phyloP scores from a whole-genome alignment of 257 asterid species.

The Fraxinus pennsylvanica region DNA sequence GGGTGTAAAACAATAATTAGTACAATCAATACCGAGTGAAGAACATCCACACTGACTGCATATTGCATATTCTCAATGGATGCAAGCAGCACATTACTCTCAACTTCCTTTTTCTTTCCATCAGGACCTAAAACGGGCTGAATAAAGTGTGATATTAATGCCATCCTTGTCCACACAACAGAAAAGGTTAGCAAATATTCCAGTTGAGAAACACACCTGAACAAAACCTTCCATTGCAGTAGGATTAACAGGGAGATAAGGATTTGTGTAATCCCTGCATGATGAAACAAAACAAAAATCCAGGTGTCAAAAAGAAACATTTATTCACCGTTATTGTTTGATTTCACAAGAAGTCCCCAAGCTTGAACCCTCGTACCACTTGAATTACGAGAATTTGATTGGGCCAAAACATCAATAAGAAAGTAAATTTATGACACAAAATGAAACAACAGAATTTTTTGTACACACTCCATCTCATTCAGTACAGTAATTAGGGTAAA shows the following conservation, averaged over 20 bases:
- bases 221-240: slow-evolving; percentile 73
- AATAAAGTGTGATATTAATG: slow-evolving; percentile 29
- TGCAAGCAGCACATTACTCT: slow-evolving; percentile 83
- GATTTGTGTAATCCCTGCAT: slow-evolving; percentile 84
- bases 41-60: slow-evolving; percentile 73
- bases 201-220: slow-evolving; percentile 52
- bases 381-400: slow-evolving; percentile 16
- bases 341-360: background rate
- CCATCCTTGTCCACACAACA: background rate
- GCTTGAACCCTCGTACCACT: background rate
- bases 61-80: slow-evolving; percentile 83
- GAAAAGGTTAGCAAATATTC: background rate
- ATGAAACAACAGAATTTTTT: background rate
- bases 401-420: background rate
- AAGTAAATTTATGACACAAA: background rate
- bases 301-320: slow-evolving; percentile 21
- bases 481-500: background rate
- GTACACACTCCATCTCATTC: background rate
- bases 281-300: slow-evolving; percentile 26
- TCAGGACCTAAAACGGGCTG: slow-evolving; percentile 88
- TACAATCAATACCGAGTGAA: slow-evolving; percentile 54
- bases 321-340: background rate
- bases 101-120: slow-evolving; percentile 69
- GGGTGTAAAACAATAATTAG: slow-evolving; percentile 16
- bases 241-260: slow-evolving; percentile 77